Base-by-base conservation (phyloP, 1,284 basidiomycete species). In the Ceratobasidium sp. region DNA sequence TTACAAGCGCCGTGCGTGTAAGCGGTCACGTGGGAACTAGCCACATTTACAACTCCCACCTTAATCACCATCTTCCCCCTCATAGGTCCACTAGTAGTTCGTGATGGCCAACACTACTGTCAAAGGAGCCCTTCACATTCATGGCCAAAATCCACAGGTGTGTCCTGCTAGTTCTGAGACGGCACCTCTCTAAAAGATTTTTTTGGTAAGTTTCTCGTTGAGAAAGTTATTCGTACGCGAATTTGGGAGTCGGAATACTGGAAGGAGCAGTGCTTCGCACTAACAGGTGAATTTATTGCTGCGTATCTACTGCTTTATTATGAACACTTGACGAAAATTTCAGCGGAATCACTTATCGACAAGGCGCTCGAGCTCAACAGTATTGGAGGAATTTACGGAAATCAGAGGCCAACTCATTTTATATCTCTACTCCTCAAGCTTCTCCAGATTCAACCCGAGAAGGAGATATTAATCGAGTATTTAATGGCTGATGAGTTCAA, bases 401-500 rank as follows among this genome's bases (percentile, higher is more conserved):
- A 97, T 84, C 94, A 97, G 81, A 90, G 92, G 64, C 96, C 96
- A 0, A 98, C 95, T 5, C 91, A 95, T 80, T 98, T 97, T 84
- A 86, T 98, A 61, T 97, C 94, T 82, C 87, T 99, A 31, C 89
- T 97, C 35, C 87, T 98, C 80, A 99, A 99, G 84, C 88, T 99
- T 74, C 87, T 99, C 35, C 98, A 99, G 85, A 92, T 99, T 63
- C 97, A 99, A 82, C 98, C 98, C 0, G 95, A 99, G 84, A 96
- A 96, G 82, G 95, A 97, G 84, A 99, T 99, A 78, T 83, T 99
- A 63, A 85, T 98, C 4, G 98, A 99, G 82, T 99, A 99, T 82
- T 86, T 99, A 26, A 90, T 92, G 77, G 96, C 95, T 2, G 95
- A 97, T 78, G 97, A 99, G 83, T 99, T 99, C 89, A 99, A 99